Evolutionary conservation across 805 yeast species (phyloP).

Genomic region (Candida nemodendra): DNA sequence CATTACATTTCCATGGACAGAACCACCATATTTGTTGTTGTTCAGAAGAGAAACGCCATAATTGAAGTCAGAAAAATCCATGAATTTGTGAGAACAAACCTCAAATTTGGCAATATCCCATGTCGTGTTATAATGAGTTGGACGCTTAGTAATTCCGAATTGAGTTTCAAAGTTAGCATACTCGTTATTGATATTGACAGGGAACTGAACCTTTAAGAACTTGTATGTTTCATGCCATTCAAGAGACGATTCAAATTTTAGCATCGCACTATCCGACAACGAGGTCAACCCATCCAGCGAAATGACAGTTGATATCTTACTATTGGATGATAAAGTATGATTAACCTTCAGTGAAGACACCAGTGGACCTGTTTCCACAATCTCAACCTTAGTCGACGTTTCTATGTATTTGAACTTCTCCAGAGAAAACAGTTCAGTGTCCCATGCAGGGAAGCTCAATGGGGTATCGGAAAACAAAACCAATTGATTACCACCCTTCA

Average conservation of each 20-base stretch:
- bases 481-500: constrained; percentile 74
- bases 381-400: constrained; percentile 38
- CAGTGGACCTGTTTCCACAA: constrained; percentile 52
- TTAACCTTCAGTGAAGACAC: constrained; percentile 62
- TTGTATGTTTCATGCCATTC: constrained; percentile 87
- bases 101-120: constrained; percentile 98
- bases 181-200: constrained; percentile 76
- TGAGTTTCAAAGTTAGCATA: constrained; percentile 89
- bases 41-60: constrained; percentile 88
- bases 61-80: constrained; percentile 81
- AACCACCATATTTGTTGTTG: constrained; percentile 86
- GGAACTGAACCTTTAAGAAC: constrained; percentile 93
- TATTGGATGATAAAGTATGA: constrained; percentile 55
- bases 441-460: constrained; percentile 94
- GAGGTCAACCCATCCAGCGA: constrained; percentile 59
- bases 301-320: constrained; percentile 64
- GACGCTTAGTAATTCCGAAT: constrained; percentile 86
- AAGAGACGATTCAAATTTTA: constrained; percentile 59
- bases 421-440: constrained; percentile 85
- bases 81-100: constrained; percentile 91
- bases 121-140: constrained; percentile 90
- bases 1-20: constrained; percentile 90
- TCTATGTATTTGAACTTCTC: constrained; percentile 61
- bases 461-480: constrained; percentile 89
- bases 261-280: constrained; percentile 34